Evolutionary conservation across 2,329 filamentous ascomycete species (phyloP).

Genomic region (Trichoderma sp.): DNA sequence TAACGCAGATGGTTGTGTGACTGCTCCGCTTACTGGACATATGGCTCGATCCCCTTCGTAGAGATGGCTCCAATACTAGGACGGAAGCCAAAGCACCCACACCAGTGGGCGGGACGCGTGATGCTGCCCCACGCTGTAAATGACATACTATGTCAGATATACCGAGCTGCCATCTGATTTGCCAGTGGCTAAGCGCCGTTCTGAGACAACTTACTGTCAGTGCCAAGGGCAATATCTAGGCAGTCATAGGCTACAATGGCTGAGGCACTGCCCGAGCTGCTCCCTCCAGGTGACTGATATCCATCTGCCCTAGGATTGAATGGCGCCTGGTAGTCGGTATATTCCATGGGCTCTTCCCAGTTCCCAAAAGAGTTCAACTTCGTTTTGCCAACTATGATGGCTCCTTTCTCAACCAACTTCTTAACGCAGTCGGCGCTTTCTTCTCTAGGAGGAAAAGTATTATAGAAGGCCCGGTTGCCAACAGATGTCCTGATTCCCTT

Average conservation of each 20-base stretch:
- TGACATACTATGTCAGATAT: too few relatives aligned
- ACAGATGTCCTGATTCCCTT: not conserved
- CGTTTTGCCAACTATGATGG: not conserved
- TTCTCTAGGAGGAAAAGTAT: not conserved
- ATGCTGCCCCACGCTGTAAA: not conserved
- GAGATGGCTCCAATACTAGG: not conserved
- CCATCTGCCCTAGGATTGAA: not conserved
- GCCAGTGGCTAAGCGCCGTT: not conserved
- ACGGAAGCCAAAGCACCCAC: constrained; percentile 1
- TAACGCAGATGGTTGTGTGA: not conserved
- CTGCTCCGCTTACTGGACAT: not conserved
- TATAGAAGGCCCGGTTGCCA: not conserved
- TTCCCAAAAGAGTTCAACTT: not conserved
- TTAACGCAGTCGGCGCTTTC: not conserved
- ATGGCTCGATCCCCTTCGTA: not conserved
- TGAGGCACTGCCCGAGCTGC: not conserved
- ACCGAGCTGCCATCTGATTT: not conserved
- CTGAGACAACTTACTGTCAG: not conserved
- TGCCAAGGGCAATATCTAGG: not conserved
- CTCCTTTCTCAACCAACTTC: not conserved
- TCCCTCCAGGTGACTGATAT: not conserved
- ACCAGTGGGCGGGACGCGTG: not conserved
- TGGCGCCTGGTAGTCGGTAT: not conserved
- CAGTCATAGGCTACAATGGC: not conserved
- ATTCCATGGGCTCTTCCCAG: constrained; percentile 5